These are phyloP conservation scores for Ogataea neopini DNA, from an alignment of 805 yeast genomes.

Conservation along the genomic window DNA sequence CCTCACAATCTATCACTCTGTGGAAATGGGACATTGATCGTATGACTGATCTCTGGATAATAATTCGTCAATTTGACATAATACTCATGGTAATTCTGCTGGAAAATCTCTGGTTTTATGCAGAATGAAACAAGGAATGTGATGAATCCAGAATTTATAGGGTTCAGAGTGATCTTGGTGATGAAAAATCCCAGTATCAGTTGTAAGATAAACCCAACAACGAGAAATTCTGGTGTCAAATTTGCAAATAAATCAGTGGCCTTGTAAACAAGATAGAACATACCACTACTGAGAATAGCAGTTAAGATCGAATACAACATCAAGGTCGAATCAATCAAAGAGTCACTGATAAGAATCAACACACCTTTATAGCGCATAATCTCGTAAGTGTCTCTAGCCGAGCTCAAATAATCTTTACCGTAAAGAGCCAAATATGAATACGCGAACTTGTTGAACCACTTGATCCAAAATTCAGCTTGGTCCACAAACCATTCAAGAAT, in stretches of 20 bases:
- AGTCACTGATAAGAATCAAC: constrained; percentile 83
- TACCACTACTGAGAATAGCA: constrained; percentile 43
- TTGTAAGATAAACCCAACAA: constrained; percentile 29
- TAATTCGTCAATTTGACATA: constrained; percentile 32
- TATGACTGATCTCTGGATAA: constrained; percentile 34
- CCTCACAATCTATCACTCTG: background rate
- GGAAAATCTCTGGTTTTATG: constrained; percentile 81
- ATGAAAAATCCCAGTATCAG: constrained; percentile 76
- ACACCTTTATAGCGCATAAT: constrained; percentile 77
- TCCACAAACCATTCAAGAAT: constrained; percentile 66
- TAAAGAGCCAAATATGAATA: constrained; percentile 84
- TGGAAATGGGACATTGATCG: constrained; percentile 33
- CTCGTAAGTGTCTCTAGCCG: constrained; percentile 83
- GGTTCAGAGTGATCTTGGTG: constrained; percentile 67
- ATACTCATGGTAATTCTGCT: constrained; percentile 63
- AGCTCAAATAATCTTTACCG: constrained; percentile 72
- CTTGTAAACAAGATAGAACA: constrained; percentile 16
- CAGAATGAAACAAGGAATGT: constrained; percentile 84
- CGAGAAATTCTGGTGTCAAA: constrained; percentile 30
- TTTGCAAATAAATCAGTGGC: constrained; percentile 17
- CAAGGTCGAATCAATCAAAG: constrained; percentile 75
- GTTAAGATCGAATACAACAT: constrained; percentile 74
- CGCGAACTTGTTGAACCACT: constrained; percentile 89
- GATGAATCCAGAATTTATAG: constrained; percentile 78
- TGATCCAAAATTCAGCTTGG: constrained; percentile 45